Evolutionary conservation across 2,329 filamentous ascomycete genomes (phyloP).

Genomic region (Pseudocercospora ulei): DNA sequence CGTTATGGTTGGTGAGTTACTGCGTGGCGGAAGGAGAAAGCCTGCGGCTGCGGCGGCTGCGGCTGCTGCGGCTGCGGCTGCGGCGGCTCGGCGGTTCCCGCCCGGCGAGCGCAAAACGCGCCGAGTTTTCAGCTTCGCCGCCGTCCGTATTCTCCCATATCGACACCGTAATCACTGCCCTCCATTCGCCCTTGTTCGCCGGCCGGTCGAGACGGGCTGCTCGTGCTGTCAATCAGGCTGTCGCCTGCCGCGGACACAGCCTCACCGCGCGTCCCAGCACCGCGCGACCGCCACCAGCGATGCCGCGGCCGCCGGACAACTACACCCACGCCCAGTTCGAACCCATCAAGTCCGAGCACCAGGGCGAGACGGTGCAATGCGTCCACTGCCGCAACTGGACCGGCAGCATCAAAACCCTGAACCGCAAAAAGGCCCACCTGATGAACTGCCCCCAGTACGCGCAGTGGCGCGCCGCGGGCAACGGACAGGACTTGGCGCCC

Average conservation of each 20-base stretch:
- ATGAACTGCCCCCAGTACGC: constrained; percentile 27
- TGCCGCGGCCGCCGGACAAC: constrained; percentile 26
- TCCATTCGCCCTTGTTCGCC: neutral
- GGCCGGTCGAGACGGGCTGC: neutral
- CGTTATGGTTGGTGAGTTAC: too few relatives aligned
- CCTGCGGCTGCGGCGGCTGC: too few relatives aligned
- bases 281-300: constrained; percentile 10
- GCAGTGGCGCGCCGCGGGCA: constrained; percentile 29
- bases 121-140: constrained; percentile 4
- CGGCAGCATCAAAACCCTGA: constrained; percentile 29
- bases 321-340: constrained; percentile 29
- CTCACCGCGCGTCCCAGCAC: neutral
- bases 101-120: constrained; percentile 3
- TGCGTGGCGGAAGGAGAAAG: too few relatives aligned
- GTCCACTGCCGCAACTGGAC: constrained; percentile 31
- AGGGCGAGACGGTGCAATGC: constrained; percentile 30
- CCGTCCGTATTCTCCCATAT: constrained; percentile 7
- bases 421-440: constrained; percentile 32
- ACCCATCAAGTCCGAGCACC: constrained; percentile 23
- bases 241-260: neutral
- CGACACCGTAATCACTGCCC: constrained; percentile 8
- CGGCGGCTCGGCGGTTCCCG: neutral
- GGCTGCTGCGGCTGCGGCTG: neutral
- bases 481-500: constrained; percentile 31
- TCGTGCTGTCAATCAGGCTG: neutral